Evolutionary conservation across 371 early-diverging fungal genomes (phyloP), one percentile per base, ranked within the genome.

Genomic region (Mucor indicus): DNA sequence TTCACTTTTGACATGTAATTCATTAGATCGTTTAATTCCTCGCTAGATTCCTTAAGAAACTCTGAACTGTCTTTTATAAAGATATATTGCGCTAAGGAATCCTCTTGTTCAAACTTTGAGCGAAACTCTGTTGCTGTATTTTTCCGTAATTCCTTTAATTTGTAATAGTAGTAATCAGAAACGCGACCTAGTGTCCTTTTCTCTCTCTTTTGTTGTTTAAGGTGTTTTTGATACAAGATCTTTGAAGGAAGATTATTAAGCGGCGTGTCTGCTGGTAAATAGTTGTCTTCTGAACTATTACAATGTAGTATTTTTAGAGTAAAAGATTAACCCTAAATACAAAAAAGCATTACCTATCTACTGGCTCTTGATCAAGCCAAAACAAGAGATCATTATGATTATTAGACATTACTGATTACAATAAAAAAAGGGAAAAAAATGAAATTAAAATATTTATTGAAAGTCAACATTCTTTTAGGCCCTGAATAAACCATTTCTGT

Each of bases 401-500:
- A n/a, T n/a, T n/a, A n/a, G n/a, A n/a, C n/a, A n/a, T n/a, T n/a
- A n/a, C n/a, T n/a, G n/a, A n/a, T n/a, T n/a, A n/a, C n/a, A n/a
- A n/a, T n/a, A n/a, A n/a, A n/a, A n/a, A n/a, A n/a, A n/a, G n/a
- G n/a, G n/a, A n/a, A n/a, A n/a, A n/a, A n/a, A n/a, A n/a, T n/a
- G n/a, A n/a, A n/a, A n/a, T n/a, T n/a, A n/a, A n/a, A n/a, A n/a
- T n/a, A n/a, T n/a, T n/a, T n/a, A n/a, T n/a, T n/a, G n/a, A n/a
- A n/a, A n/a, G n/a, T n/a, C n/a, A n/a, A n/a, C n/a, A 27, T 49
- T 39, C 29, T 31, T 41, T 45, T 37, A 44, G 10, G 43, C 35
- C 44, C 62, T 64, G 44, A 64, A 73, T n/a, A 62, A 44, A 23
- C 74, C 74, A 17, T 64, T 44, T 42, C 75, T 61, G 19, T 65